Base-by-base conservation (phyloP, 768 basidiomycete genomes). In the Mycena sanguinolenta region DNA sequence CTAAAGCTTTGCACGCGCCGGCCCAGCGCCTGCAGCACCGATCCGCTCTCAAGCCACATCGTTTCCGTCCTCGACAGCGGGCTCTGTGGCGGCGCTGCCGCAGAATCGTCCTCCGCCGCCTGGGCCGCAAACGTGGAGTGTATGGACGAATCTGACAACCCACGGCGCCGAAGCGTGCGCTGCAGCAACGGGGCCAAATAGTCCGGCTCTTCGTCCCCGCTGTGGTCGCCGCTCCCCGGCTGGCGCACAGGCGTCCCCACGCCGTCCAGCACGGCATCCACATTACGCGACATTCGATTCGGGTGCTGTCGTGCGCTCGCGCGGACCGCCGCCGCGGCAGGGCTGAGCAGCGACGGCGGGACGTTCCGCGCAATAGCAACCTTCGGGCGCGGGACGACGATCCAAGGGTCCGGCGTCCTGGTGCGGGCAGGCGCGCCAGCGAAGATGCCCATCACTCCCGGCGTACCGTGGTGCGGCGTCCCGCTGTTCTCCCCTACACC, bases 121-220 rank as follows among this genome's bases (percentile, higher is more conserved):
- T 73, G 88, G 63, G 81, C 85, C 69, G 90, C 82, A 80, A 94
- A 97, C 0, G 95, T 95, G 5, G 95, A 92, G 70, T 91, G 94
- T 69, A 98, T 96, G 2, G 95, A 97, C 0, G 96, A 97, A 78
- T 98, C 97, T 2, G 94, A 95, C 58, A 98, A 80, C 2, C 96
- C 95, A 63, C 97, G 88, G 32, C 92, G 87, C 44, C 90, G 88
- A 9, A 96, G 83, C 21, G 91, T 89, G 25, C 90, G 89, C 57
- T 92, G 86, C 28, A 91, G 80, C 19, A 95, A 79, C n/a, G 91
- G 84, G 5, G 86, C 82, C 44, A 88, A 67, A 32, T 77, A 72
- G 69, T 89, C 84, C 25, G 82, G 76, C 70, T 76, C 80, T 44
- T 79, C 81, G 39, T 84, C 82, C 14, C 78, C 70, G 30, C 62